Evolutionary conservation across 2,329 filamentous ascomycete species (phyloP).

Genomic region (Pseudogymnoascus sp.): DNA sequence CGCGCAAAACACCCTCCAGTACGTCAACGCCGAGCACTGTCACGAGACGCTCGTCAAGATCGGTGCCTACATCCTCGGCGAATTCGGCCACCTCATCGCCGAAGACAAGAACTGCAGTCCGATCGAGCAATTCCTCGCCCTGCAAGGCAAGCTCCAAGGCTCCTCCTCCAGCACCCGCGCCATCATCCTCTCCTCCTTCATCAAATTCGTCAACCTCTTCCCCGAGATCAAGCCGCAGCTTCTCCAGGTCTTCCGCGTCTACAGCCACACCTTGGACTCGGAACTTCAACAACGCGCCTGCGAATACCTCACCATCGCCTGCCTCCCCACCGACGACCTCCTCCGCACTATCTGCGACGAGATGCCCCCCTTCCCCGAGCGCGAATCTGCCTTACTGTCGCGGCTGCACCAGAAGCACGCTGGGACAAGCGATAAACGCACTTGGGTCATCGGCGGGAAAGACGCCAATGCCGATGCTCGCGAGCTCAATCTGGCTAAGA

Average conservation of each 20-base stretch:
- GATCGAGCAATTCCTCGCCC: constrained; percentile 90
- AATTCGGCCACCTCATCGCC: constrained; percentile 94
- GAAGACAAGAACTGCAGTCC: constrained; percentile 88
- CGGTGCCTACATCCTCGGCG: constrained; percentile 87
- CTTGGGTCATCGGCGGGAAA: constrained; percentile 96
- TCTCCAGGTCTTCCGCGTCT: constrained; percentile 78
- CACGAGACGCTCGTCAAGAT: constrained; percentile 98
- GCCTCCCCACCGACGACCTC: constrained; percentile 79
- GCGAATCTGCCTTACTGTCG: constrained; percentile 84
- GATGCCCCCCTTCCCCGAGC: constrained; percentile 96
- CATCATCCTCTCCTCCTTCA: constrained; percentile 88
- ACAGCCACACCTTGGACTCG: constrained; percentile 89
- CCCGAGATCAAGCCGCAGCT: constrained; percentile 97
- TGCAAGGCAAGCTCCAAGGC: constrained; percentile 81
- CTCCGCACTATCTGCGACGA: constrained; percentile 92
- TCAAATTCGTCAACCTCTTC: constrained; percentile 98
- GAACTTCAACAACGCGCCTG: constrained; percentile 94
- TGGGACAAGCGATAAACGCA: constrained; percentile 86
- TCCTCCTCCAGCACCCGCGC: constrained; percentile 85
- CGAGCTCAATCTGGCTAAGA: constrained; percentile 73
- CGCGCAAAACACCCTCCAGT: constrained; percentile 83
- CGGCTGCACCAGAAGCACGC: constrained; percentile 90
- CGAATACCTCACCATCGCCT: constrained; percentile 84
- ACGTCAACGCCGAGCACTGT: constrained; percentile 85
- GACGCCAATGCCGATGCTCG: constrained; percentile 77